Conservation (phyloP, 345 rosid genomes). For the Pistacia vera region DNA sequence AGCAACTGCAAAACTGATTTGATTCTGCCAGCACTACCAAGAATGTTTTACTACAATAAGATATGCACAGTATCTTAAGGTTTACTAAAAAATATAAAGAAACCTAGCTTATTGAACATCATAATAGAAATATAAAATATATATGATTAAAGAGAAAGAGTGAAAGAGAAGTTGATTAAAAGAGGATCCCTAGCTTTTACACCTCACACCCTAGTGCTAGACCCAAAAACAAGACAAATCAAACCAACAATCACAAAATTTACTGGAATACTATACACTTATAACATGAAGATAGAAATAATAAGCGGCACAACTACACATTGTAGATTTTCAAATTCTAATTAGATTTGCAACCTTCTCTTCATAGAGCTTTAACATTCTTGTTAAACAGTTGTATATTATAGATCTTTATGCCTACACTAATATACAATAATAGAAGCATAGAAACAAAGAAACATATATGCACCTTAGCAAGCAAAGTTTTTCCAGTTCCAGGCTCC, state of each 20-base stretch:
- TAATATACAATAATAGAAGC: neutral
- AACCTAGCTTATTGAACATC: neutral
- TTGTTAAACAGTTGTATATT: neutral
- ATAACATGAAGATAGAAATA: no score
- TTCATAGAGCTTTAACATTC: neutral
- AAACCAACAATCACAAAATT: neutral
- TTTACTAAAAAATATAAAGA: neutral
- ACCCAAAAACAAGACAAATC: neutral
- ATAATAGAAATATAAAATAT: no score
- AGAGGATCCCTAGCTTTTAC: neutral
- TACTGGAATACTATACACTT: neutral
- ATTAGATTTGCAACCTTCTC: no score
- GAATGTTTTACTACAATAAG: neutral
- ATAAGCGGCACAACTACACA: neutral
- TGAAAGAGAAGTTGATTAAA: neutral
- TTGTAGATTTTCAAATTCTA: neutral
- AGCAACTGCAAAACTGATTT: neutral
- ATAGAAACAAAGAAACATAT: neutral
- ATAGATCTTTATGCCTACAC: neutral
- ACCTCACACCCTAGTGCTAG: neutral
- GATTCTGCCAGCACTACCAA: neutral
- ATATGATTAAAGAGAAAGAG: no score
- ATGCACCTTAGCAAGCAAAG: conserved; percentile 20
- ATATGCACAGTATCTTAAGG: neutral
- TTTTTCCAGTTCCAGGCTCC: conserved; percentile 26